Base-by-base conservation (phyloP, 345 rosid genomes). In the Raphanus raphanistrum region DNA sequence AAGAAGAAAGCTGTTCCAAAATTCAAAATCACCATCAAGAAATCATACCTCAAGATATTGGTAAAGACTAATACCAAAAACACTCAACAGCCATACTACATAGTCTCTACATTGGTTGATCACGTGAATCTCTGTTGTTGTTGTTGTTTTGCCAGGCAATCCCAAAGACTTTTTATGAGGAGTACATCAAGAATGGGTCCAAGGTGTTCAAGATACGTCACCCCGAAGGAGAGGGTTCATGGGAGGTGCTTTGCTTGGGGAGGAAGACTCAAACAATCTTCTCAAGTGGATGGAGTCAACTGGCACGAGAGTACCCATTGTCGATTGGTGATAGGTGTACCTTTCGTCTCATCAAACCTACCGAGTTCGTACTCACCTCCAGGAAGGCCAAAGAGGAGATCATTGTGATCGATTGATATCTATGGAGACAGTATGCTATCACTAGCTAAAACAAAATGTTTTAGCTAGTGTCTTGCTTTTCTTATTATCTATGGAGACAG, bases 271-370 rank as follows among this genome's bases (percentile, higher is more conserved):
- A 70, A 2, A 3, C 52, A 31, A 63, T 54, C 58, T 69, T 79
- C 38, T 74, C 82, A 10, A 1, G 52, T 3, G 79, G 82, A 68
- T 79, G 74, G 71, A 6, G 29, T 4, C 8, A 29, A 41, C 0
- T 79, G 74, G 82, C 79, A 6, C 8, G 75, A 55, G 71, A 74
- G 41, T 67, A 2, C 4, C 77, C 81, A 48, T 25, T 78, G 8
- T 1, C 2, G 26, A 0, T 78, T 3, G 73, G 68, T 66, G 77
- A 72, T 15, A 28, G 1, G 5, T 67, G 67, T 62, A 78, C 57
- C 2, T 48, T 72, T 9, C 52, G 60, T 63, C 77, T 78, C 58
- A 27, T 67, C 10, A 36, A 78, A 15, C 69, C 77, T 5, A 26
- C 10, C 0, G 73, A 72, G 57, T 59, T 78, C 32, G 8, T 72